Evolutionary conservation across 257 asterid species (phyloP).

Genomic region (Petunia axillaris): DNA sequence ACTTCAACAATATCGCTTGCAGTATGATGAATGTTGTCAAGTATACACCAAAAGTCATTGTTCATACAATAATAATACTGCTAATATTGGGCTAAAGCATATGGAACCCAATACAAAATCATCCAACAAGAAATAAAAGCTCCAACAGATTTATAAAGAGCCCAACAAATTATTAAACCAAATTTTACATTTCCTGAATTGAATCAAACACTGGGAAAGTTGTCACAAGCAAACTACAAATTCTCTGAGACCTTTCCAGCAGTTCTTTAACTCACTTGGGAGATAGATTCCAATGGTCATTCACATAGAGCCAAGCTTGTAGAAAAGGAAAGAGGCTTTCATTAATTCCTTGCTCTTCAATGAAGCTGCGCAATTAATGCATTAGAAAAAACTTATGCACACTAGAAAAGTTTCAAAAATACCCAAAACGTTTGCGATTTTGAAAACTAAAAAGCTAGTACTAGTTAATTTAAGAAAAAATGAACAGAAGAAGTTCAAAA

Average conservation of each 20-base stretch:
- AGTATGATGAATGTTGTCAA: neutral
- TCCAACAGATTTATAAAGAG: no score
- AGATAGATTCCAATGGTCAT: slow-evolving; percentile 75
- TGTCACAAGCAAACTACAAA: slow-evolving; percentile 15
- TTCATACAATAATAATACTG: neutral
- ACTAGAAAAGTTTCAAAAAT: no score
- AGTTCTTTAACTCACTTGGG: neutral
- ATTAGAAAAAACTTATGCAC: no score
- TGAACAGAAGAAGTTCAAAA: no score
- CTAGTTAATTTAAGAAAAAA: no score
- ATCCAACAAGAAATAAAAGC: neutral
- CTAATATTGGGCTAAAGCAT: neutral
- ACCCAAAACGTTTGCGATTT: no score
- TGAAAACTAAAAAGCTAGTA: no score
- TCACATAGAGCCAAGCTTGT: slow-evolving; percentile 99
- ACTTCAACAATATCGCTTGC: neutral
- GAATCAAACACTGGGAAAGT: neutral
- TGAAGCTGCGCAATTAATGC: neutral
- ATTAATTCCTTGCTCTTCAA: slow-evolving; percentile 84
- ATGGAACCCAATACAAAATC: neutral
- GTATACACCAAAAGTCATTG: neutral
- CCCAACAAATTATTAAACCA: neutral
- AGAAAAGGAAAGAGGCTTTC: slow-evolving; percentile 79
- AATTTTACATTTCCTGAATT: neutral
- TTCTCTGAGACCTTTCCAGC: neutral